Conservation (phyloP, 2,329 filamentous ascomycete genomes). For the Trichoderma atroviride region DNA sequence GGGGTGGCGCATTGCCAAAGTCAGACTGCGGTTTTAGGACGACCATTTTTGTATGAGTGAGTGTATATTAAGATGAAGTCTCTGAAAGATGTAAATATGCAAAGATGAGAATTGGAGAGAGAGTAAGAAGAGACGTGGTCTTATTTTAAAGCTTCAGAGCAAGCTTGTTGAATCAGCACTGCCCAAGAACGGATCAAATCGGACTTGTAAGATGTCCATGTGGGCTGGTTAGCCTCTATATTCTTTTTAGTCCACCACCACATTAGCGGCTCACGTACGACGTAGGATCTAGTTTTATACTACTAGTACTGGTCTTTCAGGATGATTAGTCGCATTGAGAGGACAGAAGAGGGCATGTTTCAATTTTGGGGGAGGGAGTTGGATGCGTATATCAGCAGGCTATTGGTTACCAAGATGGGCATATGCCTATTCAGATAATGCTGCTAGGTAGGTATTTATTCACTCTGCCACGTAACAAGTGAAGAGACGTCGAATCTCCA, state of each 20-base stretch:
- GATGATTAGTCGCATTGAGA: not conserved
- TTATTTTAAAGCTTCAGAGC: not conserved
- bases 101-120: not conserved
- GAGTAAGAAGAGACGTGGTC: not conserved
- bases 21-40: conserved; percentile 43
- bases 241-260: not conserved
- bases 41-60: conserved; percentile 37
- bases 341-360: not conserved
- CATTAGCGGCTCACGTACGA: conserved; percentile 21
- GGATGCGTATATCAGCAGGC: not conserved
- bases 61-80: not conserved
- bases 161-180: not conserved
- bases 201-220: not conserved
- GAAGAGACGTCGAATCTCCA: not conserved
- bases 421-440: not conserved
- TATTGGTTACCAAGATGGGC: not conserved
- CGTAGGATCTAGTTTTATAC: not conserved
- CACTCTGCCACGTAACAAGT: not conserved
- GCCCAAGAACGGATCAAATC: not conserved
- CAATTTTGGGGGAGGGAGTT: not conserved
- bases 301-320: not conserved
- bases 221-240: not conserved
- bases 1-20: conserved; percentile 51
- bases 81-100: not conserved
- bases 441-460: not conserved